Evolutionary conservation across 176 grass and related monocot genomes (phyloP), one percentile per base, ranked within the genome.

Genomic region (Thalia dealbata): DNA sequence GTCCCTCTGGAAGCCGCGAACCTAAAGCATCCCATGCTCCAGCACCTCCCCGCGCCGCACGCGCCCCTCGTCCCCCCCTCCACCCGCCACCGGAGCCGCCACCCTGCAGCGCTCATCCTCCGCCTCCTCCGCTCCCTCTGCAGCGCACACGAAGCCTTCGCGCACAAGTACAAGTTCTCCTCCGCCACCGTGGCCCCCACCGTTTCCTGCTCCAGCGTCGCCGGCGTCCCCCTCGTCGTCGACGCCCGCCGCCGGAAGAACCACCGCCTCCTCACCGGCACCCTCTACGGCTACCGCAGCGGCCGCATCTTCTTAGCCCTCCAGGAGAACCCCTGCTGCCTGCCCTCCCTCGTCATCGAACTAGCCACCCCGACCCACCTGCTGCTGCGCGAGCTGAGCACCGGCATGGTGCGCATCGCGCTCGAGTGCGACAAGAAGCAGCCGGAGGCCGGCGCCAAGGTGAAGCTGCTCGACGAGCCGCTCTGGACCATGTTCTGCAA

Each of bases 31-130:
- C 23, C 46, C 22, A 72, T 48, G 48, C 25, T 21, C 44, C 22
- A 42, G 19, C 67, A 11, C 67, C 7, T 11, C 16, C 69, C 28
- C 67, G 28, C 55, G 54, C 3, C 44, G 2, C 45, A 13, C 25
- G 6, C n/a, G 48, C 52, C 70, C 14, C 70, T 72, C 70, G 70
- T 72, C 7, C 42, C 69, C 12, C 69, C 69, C 42, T 52, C 50
- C 29, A 38, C 74, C 27, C 64, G 77, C 52, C 80, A 84, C 72
- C 65, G 56, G 8, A 16, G 70, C 73, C 46, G 74, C 60, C 69
- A 54, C 62, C 26, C 64, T 71, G 26, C 76, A 61, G 74, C 77
- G 38, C 18, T 48, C 26, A 61, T 69, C 45, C 30, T 67, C 29
- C 63, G 45, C 46, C 38, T 27, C 43, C 27, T n/a, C 41, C 61